A percentile compares a stretch with the other conserved stretches of the same genome.
phyloP scores from a whole-genome alignment of 2,329 filamentous ascomycete genomes.

The Colletotrichum sp. region DNA sequence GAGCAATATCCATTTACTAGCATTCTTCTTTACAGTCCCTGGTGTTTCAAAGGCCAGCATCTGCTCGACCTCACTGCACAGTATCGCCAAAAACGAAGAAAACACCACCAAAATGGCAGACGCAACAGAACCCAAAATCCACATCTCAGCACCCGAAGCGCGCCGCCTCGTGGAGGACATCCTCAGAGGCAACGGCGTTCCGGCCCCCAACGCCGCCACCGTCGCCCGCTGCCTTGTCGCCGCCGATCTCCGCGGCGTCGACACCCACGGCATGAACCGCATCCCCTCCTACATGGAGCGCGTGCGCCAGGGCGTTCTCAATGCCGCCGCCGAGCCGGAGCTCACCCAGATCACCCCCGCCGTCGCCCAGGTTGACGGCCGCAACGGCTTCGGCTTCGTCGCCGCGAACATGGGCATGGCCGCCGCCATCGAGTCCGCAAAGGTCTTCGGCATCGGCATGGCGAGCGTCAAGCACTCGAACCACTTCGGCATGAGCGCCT shows the following conservation, averaged over 20 bases:
- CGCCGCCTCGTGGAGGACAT: slow-evolving; percentile 56
- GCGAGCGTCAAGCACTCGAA: slow-evolving; percentile 78
- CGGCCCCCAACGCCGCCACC: slow-evolving; percentile 61
- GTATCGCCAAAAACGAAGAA: not conserved
- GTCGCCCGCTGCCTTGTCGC: slow-evolving; percentile 73
- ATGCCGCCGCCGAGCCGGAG: slow-evolving; percentile 62
- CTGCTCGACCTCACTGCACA: not conserved
- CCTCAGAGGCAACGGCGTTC: slow-evolving; percentile 66
- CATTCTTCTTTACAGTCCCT: not conserved
- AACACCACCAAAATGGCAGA: slow-evolving; percentile 3
- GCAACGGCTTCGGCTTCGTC: slow-evolving; percentile 79
- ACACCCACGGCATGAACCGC: slow-evolving; percentile 79
- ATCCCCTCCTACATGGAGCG: slow-evolving; percentile 80
- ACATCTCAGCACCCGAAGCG: slow-evolving; percentile 45
- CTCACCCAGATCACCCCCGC: slow-evolving; percentile 71
- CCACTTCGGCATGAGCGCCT: slow-evolving; percentile 85
- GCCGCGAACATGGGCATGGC: slow-evolving; percentile 71
- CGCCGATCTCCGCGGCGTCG: slow-evolving; percentile 79
- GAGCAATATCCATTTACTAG: not conserved
- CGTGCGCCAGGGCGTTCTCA: slow-evolving; percentile 71
- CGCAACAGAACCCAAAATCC: slow-evolving; percentile 25
- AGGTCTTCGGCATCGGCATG: slow-evolving; percentile 74
- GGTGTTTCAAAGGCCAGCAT: not conserved
- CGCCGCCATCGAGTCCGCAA: slow-evolving; percentile 70
- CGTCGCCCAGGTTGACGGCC: slow-evolving; percentile 70